These are phyloP conservation scores for Chaetomium fimeti DNA, from an alignment of 495 filamentous ascomycete species.

Conservation along the genomic window DNA sequence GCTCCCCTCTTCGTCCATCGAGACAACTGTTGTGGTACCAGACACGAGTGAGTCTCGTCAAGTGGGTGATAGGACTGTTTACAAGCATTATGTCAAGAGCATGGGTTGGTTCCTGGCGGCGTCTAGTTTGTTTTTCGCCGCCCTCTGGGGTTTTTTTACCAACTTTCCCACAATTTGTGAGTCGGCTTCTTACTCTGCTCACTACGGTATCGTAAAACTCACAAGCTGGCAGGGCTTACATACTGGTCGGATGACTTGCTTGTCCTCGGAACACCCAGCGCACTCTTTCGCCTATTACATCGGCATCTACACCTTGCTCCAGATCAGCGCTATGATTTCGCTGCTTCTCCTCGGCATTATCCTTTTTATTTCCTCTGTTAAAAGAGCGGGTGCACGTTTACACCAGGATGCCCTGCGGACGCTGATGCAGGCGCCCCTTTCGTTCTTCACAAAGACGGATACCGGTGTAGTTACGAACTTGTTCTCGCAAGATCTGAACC, in stretches of 20 bases:
- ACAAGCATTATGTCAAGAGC: conserved; percentile 30
- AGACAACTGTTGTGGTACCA: no score
- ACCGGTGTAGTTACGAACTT: conserved; percentile 35
- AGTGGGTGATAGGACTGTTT: conserved; percentile 28
- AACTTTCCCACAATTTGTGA: conserved; percentile 26
- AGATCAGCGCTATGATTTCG: conserved; percentile 20
- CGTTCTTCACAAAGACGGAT: conserved; percentile 31
- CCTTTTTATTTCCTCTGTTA: conserved; percentile 26
- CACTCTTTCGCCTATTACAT: conserved; percentile 30
- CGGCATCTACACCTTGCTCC: conserved; percentile 30
- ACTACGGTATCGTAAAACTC: conserved; percentile 17
- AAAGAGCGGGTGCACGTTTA: conserved; percentile 20
- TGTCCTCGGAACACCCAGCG: conserved; percentile 16
- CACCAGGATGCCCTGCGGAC: conserved; percentile 28
- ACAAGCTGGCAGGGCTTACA: conserved; percentile 26
- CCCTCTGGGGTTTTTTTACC: conserved; percentile 23
- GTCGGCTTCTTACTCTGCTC: no score
- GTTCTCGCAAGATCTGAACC: conserved; percentile 43
- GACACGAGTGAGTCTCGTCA: conserved; percentile 5
- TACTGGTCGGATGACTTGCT: no score
- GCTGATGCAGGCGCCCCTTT: conserved; percentile 30
- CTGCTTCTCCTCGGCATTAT: conserved; percentile 21
- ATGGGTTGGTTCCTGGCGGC: conserved; percentile 12
- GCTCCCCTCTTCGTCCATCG: not conserved
- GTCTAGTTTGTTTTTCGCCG: conserved; percentile 10